Evolutionary conservation across 148 eudicot genomes (phyloP).

Genomic region (Heliamphora exappendiculata): DNA sequence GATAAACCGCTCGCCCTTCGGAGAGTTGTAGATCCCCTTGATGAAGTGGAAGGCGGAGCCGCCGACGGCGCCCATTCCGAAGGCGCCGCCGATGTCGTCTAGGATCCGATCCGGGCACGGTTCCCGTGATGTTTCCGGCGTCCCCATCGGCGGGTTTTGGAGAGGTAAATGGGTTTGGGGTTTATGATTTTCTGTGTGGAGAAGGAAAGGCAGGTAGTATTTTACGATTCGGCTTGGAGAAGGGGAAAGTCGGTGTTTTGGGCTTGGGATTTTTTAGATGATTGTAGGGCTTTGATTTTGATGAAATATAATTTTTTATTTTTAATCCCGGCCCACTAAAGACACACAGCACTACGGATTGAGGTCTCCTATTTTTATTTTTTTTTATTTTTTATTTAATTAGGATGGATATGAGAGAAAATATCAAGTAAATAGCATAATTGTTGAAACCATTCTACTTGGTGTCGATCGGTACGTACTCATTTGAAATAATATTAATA

Average conservation of each 20-base stretch:
- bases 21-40: conserved; percentile 46
- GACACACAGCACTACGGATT: no score
- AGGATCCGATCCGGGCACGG: conserved; percentile 83
- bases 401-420: no score
- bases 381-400: no score
- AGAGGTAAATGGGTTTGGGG: background rate
- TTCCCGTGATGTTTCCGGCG: conserved; percentile 60
- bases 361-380: no score
- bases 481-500: no score
- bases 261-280: no score
- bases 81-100: conserved; percentile 69
- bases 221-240: background rate
- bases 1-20: conserved; percentile 38
- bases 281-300: no score
- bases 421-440: no score
- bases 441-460: no score
- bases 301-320: no score
- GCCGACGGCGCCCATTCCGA: conserved; percentile 67
- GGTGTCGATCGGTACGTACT: no score
- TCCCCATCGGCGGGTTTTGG: conserved; percentile 32
- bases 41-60: conserved; percentile 69
- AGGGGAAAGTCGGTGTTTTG: background rate
- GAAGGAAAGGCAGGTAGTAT: background rate
- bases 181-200: background rate
- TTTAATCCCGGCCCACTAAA: no score